phyloP scores from a whole-genome alignment of 75 land plant species.

The Selaginella tamariscina region DNA sequence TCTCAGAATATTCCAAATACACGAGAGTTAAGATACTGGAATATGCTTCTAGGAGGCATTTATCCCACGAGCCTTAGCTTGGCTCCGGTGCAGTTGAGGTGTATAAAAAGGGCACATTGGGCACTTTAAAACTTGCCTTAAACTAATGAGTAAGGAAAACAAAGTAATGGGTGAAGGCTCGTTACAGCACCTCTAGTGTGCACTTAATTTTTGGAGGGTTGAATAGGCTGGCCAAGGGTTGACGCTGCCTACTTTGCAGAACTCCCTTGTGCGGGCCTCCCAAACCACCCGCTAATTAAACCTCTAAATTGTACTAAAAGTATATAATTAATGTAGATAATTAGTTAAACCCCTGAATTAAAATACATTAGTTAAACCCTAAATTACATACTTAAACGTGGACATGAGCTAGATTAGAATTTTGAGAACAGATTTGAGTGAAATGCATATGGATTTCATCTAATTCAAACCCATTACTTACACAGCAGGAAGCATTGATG shows the following conservation, averaged over 20 bases:
- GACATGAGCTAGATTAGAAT: no score
- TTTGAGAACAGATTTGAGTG: no score
- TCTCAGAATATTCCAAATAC: not conserved
- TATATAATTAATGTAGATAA: no score
- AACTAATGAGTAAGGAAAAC: conserved; percentile 99
- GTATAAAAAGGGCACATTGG: not conserved
- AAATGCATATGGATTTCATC: no score
- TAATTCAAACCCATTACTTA: no score
- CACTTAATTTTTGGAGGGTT: conserved; percentile 80
- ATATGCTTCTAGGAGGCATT: not conserved
- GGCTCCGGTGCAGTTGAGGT: not conserved
- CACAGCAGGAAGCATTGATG: no score
- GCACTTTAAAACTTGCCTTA: conserved; percentile 46
- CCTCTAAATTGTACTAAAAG: no score
- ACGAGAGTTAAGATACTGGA: not conserved
- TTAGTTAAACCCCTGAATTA: no score
- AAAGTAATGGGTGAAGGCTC: conserved; percentile 79
- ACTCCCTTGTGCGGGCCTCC: conserved; percentile 96
- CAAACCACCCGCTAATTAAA: no score
- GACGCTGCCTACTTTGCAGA: conserved; percentile 99
- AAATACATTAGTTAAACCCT: no score
- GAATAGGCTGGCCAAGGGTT: conserved; percentile 79
- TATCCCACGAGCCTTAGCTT: not conserved
- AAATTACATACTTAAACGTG: no score
- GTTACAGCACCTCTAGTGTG: conserved; percentile 47